Evolutionary conservation across 2,329 filamentous ascomycete species (phyloP), one percentile per base, ranked within the genome.

Genomic region (Xylaria sp.): DNA sequence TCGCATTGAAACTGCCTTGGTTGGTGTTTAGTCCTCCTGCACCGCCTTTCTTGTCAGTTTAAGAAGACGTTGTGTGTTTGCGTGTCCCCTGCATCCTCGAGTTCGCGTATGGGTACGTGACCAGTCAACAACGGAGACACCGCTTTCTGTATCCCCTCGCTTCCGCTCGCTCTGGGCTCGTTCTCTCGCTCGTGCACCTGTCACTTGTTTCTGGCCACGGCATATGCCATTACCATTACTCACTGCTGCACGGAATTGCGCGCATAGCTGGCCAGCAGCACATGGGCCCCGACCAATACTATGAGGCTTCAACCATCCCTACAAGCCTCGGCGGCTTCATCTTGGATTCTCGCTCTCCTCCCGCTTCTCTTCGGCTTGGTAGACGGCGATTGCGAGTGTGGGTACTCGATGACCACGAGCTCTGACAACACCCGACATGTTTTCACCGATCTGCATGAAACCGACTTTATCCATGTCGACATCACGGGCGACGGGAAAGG

Each of bases 391-490:
- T 94, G 91, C 77, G 85, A 90, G 70, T 94, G 91, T 72, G 91
- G 91, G 54, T 94, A 92, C 74, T 83, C 83, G 2, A 76, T 88
- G 46, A 79, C 78, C 63, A 76, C 80, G 40, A 80, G 78, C n/a
- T 71, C 76, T 47, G 76, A 77, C 28, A 67, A 72, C 3, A 61
- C 70, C 6, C 70, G 75, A 49, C 76, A 80, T 42, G 72, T 90
- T 55, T 93, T 91, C 73, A 92, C 89, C 2, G 87, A 93, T 63
- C 72, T 87, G 11, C 76, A 92, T 54, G 90, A 93, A 72, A 89
- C 89, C 19, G 88, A 94, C 76, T 94, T 94, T 72, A 78, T 87
- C 2, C 84, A 85, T 63, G 72, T 85, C 38, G 69, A 77, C 49
- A 76, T 80, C 15, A 70, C 78, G 4, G 80, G 86, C 67, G 78